Base-by-base conservation (phyloP, 1,284 basidiomycete species). In the Puccinia hordei region DNA sequence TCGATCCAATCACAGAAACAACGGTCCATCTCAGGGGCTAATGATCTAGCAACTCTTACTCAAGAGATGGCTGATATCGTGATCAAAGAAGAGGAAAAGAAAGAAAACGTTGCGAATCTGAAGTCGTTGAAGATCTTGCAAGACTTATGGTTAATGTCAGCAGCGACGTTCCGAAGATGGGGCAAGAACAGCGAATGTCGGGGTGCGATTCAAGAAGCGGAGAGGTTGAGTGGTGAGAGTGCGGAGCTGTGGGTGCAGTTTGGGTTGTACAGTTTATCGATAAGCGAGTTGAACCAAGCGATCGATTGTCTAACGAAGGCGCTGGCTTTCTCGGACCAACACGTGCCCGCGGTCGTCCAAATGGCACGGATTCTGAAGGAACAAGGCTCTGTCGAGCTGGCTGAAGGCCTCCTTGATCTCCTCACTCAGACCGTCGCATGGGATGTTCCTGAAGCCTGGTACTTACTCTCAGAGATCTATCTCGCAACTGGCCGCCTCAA, bases 161-260 rank as follows among this genome's bases (percentile, higher is more conserved):
- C 96, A 0, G 95, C 97, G 5, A 95, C 93, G 0, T 99, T 98
- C 88, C 89, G 97, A 46, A 88, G 96, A 80, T 88, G 92, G 69
- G 92, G 92, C 13, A 95, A 95, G 87, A 90, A 93, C 78, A 93
- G 95, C 81, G 93, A 98, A 84, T 91, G 93, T 1, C 90, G 91
- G 80, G 94, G 91, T 12, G 92, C 96, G 1, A 94, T 98, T 71
- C 93, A 95, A 84, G 96, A 99, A 86, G 97, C 96, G 0, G 96
- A 99, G 85, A 90, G 92, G 6, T 88, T 91, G 82, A 93, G 96
- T 85, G 91, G 93, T 81, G 89, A 90, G 51, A 93, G 95, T 85
- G 90, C 94, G 0, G 91, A 90, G 46, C 93, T 98, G 17, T 98
- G 95, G 95, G 92, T 96, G 10, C 95, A 96, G 89, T 83, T 33